Percentiles rank a stretch among this genome's conserved stretches.
phyloP scores from a whole-genome alignment of 2,329 filamentous ascomycete genomes.

The Aureobasidium pullulans region DNA sequence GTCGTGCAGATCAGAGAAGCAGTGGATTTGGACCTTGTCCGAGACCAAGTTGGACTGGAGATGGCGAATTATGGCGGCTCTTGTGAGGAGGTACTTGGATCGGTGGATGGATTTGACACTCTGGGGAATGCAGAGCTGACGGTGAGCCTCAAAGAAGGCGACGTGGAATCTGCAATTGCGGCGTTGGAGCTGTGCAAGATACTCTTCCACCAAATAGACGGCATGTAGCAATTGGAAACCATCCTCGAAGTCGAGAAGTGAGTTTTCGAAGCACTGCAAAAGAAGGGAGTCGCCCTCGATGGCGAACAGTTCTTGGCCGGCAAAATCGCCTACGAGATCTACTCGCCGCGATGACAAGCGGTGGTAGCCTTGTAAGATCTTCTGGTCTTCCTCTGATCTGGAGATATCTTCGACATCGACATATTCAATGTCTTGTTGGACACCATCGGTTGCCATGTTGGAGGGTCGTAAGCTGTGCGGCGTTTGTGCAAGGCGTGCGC shows the following conservation, averaged over 20 bases:
- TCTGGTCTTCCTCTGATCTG: not conserved
- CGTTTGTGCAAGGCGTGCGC: not conserved
- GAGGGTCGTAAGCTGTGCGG: not conserved
- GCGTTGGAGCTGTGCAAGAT: constrained; percentile 52
- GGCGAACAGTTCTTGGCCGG: constrained; percentile 63
- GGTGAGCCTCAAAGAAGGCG: constrained; percentile 57
- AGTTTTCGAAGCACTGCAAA: constrained; percentile 54
- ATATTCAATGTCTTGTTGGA: constrained; percentile 11
- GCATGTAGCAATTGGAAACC: constrained; percentile 68
- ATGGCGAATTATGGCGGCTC: constrained; percentile 59
- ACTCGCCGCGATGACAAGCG: constrained; percentile 40
- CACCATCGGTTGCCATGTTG: constrained; percentile 3
- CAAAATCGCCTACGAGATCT: constrained; percentile 68
- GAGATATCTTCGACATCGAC: constrained; percentile 6
- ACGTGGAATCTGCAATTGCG: constrained; percentile 65
- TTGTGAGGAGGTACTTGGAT: constrained; percentile 54
- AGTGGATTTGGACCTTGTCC: constrained; percentile 21
- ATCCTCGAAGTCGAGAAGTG: constrained; percentile 56
- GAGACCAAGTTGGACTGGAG: constrained; percentile 38
- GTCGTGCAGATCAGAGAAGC: constrained; percentile 30
- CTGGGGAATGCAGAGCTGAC: constrained; percentile 49
- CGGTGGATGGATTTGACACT: constrained; percentile 26
- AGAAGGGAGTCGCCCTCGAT: constrained; percentile 69
- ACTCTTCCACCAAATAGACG: constrained; percentile 59
- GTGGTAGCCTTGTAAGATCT: constrained; percentile 29